Conservation (phyloP, 805 yeast species). For the Metschnikowia anglica region DNA sequence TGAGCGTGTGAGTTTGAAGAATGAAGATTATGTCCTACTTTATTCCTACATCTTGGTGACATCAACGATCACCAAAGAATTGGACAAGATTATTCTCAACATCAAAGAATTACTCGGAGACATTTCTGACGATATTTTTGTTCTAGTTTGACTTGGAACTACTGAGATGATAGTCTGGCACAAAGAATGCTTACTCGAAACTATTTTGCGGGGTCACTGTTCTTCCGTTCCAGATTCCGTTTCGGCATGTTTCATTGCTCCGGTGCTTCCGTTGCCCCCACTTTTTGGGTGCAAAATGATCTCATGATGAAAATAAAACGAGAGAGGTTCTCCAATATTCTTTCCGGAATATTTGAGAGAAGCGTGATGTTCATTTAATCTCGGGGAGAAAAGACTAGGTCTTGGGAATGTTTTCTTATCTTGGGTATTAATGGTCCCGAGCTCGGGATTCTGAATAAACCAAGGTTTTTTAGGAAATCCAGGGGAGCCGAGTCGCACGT, state of each 20-base stretch:
- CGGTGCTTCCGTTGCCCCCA: background rate
- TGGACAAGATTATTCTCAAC: slow-evolving; percentile 54
- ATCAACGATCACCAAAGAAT: slow-evolving; percentile 61
- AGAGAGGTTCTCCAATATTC: background rate
- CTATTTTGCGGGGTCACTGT: too few relatives aligned
- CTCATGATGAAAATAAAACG: background rate
- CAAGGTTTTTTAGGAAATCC: background rate
- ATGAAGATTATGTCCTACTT: slow-evolving; percentile 74
- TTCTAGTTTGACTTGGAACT: slow-evolving; percentile 32
- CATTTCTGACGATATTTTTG: slow-evolving; percentile 61
- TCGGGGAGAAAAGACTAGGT: too few relatives aligned
- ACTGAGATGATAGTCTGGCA: background rate
- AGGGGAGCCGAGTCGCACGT: slow-evolving; percentile 4
- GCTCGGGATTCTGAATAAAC: background rate
- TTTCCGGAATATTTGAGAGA: too few relatives aligned
- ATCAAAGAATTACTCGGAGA: slow-evolving; percentile 64
- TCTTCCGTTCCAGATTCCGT: too few relatives aligned
- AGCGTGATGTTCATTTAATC: too few relatives aligned
- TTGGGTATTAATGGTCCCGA: background rate
- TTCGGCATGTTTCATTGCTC: too few relatives aligned
- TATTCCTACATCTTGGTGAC: slow-evolving; percentile 76
- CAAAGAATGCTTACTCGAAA: too few relatives aligned
- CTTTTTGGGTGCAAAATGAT: slow-evolving; percentile 1
- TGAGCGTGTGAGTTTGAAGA: slow-evolving; percentile 39
- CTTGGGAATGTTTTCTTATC: background rate